Evolutionary conservation across 192 early-diverging fungal genomes (phyloP), one percentile per base, ranked within the genome.

Genomic region (Pilobolus umbonatus): DNA sequence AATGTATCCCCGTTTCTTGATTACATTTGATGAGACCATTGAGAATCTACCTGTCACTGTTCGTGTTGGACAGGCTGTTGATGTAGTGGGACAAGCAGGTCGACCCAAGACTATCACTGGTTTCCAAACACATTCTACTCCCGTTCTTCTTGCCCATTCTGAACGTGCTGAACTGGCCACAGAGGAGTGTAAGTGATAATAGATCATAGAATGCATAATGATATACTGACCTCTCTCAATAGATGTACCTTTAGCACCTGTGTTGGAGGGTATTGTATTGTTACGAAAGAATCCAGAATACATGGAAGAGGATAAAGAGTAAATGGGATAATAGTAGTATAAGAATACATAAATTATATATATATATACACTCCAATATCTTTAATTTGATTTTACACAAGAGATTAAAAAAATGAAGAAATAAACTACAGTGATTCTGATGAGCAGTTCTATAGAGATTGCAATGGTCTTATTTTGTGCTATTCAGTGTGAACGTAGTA

Each of bases 81-180:
- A 99, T 76, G 91, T 92, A 0, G 97, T 99, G 21, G 97, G 97
- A 31, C 95, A 99, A 72, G 97, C 96, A 1, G 97, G 97, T 21
- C 77, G 90, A 53, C 96, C 95, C 57, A 99, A 99, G 77, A 97
- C 95, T 2, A 98, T 99, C 65, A 98, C 95, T 5, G 97, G 97
- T 21, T 99, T 98, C 87, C 95, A 98, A 74, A 93, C 96, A 38
- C 94, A 99, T 71, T 85, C 91, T 26, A 98, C 97, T 34, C 97
- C 97, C 1, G 96, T 99, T 17, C 75, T 99, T 71, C 68, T 99
- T 62, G 95, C 88, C 15, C 94, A 95, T 67, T 88, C 88, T 45
- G 97, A 99, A 79, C 84, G 97, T 48, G 96, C 97, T 3, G 95
- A 99, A 79, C 68, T 98, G n/a, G 94, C 91, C 22, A 97, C 93